A percentile compares a stretch with the other conserved stretches of the same genome.
phyloP scores from a whole-genome alignment of 2,329 filamentous ascomycete species.

The Diplodia scrobiculata region DNA sequence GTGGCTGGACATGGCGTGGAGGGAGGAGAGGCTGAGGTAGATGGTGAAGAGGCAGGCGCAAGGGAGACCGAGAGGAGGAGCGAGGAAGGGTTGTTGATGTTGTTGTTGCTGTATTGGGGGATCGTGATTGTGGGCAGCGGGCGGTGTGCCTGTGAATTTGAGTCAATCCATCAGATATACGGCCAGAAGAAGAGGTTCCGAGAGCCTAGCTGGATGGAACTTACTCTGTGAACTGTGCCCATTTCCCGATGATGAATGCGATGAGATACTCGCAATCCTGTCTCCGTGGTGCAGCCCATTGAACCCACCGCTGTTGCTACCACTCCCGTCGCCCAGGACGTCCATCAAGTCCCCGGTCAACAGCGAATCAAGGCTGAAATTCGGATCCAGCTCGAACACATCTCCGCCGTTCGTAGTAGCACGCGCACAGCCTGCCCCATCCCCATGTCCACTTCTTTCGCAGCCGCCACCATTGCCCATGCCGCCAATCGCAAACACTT shows the following conservation, averaged over 20 bases:
- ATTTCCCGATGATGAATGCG: not conserved
- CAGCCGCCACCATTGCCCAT: not conserved
- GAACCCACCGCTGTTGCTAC: not conserved
- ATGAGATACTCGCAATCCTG: not conserved
- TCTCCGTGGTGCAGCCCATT: not conserved
- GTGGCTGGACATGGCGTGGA: slow-evolving; percentile 33
- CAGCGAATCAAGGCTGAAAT: slow-evolving; percentile 17
- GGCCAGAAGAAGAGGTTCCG: not conserved
- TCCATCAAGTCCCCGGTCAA: slow-evolving; percentile 2
- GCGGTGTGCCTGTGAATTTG: not conserved
- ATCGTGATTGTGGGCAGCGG: not conserved
- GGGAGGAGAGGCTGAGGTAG: slow-evolving; percentile 49
- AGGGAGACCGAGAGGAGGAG: slow-evolving; percentile 25
- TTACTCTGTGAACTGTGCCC: not conserved
- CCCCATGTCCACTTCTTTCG: not conserved
- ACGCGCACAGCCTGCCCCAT: not conserved
- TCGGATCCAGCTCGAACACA: slow-evolving; percentile 16
- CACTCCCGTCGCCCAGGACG: not conserved
- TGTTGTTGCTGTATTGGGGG: not conserved
- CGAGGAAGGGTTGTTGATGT: slow-evolving; percentile 2
- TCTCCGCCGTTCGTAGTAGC: not conserved
- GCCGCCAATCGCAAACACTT: slow-evolving; percentile 1
- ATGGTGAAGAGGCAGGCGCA: slow-evolving; percentile 53
- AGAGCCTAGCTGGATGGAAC: not conserved
- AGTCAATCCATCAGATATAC: not conserved